These are phyloP conservation scores for Immersiella caudata DNA, from an alignment of 495 filamentous ascomycete species.

Conservation along the genomic window DNA sequence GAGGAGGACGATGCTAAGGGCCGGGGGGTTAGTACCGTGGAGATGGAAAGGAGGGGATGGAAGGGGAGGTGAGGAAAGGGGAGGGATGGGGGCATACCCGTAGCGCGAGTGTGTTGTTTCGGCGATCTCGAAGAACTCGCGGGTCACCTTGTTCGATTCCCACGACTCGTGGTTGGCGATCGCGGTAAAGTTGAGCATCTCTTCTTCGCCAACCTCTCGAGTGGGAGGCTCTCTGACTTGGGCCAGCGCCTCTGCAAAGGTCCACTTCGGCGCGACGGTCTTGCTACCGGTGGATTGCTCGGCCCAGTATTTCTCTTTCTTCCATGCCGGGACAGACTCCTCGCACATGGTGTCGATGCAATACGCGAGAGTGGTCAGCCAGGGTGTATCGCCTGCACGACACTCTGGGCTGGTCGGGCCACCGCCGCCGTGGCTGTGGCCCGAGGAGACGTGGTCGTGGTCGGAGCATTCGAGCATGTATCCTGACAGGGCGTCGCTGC, in stretches of 20 bases:
- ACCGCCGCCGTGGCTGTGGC: conserved; percentile 20
- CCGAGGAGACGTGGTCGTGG: conserved; percentile 16
- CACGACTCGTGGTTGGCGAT: conserved; percentile 27
- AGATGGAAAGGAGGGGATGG: not conserved
- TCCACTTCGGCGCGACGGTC: conserved; percentile 18
- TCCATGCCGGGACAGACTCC: conserved; percentile 23
- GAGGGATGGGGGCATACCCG: not conserved
- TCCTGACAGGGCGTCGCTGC: conserved; percentile 29
- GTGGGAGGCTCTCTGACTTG: not conserved
- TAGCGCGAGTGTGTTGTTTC: not conserved
- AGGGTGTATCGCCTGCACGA: conserved; percentile 39
- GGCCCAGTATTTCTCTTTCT: conserved; percentile 41
- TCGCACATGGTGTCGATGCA: conserved; percentile 40
- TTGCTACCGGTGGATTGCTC: conserved; percentile 10
- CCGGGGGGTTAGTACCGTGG: not conserved
- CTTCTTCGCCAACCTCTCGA: conserved; percentile 13
- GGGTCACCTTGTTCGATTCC: conserved; percentile 6
- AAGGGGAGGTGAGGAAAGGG: not conserved
- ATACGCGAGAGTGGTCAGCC: conserved; percentile 42
- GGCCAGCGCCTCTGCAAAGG: conserved; percentile 26
- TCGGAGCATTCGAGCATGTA: conserved; percentile 37
- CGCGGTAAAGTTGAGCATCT: conserved; percentile 35
- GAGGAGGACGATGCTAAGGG: conserved; percentile 20
- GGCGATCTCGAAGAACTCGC: conserved; percentile 14
- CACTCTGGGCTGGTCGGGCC: conserved; percentile 38